Conservation (phyloP, 768 basidiomycete species). For the Lepiota venenata region DNA sequence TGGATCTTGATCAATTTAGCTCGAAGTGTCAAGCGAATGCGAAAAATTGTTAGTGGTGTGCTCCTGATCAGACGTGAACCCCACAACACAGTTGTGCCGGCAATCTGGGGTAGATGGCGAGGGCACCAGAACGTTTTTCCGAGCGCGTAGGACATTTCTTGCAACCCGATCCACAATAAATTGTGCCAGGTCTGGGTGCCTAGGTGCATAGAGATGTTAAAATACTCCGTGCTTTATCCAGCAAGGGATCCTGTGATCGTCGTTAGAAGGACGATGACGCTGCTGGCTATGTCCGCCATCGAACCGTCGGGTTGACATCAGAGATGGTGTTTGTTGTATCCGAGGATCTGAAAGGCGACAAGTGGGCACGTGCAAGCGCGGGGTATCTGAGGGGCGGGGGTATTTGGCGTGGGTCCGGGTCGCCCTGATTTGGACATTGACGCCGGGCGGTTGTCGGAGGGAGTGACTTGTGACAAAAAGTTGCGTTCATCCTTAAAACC, state of each 20-base stretch:
- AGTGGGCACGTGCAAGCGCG: conserved; percentile 7
- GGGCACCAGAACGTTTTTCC: too few relatives aligned
- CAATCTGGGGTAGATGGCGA: too few relatives aligned
- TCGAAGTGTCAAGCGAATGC: too few relatives aligned
- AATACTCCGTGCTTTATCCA: not conserved
- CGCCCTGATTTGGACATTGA: not conserved
- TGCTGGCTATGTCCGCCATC: not conserved
- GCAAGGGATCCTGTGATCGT: not conserved
- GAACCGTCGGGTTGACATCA: too few relatives aligned
- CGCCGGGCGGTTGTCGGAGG: conserved; percentile 5
- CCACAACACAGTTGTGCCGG: too few relatives aligned
- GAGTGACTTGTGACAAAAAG: conserved; percentile 10
- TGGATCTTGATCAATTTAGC: too few relatives aligned
- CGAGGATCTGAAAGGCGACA: too few relatives aligned
- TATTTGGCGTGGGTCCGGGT: conserved; percentile 4
- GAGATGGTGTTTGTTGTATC: too few relatives aligned
- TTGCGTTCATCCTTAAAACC: conserved; percentile 11
- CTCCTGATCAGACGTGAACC: too few relatives aligned
- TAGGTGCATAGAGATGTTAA: not conserved
- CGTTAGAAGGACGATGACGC: conserved; percentile 4
- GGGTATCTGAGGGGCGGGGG: conserved; percentile 12
- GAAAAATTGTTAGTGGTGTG: too few relatives aligned
- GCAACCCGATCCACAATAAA: too few relatives aligned
- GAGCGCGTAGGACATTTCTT: too few relatives aligned
- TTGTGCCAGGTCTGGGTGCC: not conserved